A percentile compares a stretch with the other conserved stretches of the same genome.
Evolutionary conservation across 257 asterid species (phyloP).

Genomic region (Nicotiana benthamiana): DNA sequence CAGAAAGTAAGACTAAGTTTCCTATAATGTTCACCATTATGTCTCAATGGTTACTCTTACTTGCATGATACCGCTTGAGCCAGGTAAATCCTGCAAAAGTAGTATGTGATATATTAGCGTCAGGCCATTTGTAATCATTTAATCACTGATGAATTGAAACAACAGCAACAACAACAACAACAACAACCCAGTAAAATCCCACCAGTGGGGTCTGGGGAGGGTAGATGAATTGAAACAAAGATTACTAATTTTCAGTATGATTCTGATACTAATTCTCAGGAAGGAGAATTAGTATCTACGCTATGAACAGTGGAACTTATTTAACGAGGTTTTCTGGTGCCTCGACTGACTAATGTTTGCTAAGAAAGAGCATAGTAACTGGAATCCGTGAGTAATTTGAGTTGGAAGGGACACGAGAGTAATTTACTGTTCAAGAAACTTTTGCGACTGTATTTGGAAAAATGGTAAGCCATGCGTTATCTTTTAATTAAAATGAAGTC

Average conservation of each 20-base stretch:
- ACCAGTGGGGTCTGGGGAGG: no score
- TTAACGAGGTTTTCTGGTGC: background rate
- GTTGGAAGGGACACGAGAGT: background rate
- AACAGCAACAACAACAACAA: no score
- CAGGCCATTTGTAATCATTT: background rate
- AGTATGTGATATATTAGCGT: slow-evolving; percentile 9
- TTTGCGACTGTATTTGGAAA: no score
- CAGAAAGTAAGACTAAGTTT: slow-evolving; percentile 9
- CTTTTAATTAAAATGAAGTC: no score
- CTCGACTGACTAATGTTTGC: background rate
- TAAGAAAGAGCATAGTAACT: background rate
- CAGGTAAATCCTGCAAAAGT: slow-evolving; percentile 70
- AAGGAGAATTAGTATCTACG: background rate
- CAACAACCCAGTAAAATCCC: no score
- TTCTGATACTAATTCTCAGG: background rate
- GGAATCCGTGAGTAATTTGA: background rate
- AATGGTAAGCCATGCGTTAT: no score
- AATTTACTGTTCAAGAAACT: no score
- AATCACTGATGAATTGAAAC: background rate
- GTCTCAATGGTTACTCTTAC: slow-evolving; percentile 38
- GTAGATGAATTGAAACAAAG: background rate
- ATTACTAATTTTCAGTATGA: background rate
- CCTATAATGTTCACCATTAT: background rate
- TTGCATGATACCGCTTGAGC: slow-evolving; percentile 93
- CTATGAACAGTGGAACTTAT: background rate